Percentiles rank a stretch among this genome's conserved stretches.
Evolutionary conservation across 1,284 basidiomycete species (phyloP).

Genomic region (Pulchroboletus neoregius): DNA sequence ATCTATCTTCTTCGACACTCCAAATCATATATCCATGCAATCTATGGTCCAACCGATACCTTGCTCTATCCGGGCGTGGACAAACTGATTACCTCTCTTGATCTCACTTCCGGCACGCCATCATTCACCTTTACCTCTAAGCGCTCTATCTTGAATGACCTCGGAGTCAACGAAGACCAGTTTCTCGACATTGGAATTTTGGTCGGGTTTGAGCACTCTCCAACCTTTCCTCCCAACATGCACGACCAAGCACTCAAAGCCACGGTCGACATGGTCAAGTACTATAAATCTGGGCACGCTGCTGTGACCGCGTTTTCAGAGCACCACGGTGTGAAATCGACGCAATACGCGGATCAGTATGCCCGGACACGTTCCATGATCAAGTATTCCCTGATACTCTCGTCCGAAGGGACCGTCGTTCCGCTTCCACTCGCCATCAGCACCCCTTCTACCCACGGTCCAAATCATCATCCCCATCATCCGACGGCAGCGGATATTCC

Average conservation of each 20-base stretch:
- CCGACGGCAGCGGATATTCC: conserved; percentile 86
- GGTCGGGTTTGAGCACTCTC: conserved; percentile 84
- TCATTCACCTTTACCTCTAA: conserved; percentile 89
- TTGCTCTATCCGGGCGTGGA: conserved; percentile 90
- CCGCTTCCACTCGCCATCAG: conserved; percentile 83
- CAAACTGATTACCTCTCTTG: conserved; percentile 85
- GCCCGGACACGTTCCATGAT: conserved; percentile 90
- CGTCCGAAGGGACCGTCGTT: conserved; percentile 84
- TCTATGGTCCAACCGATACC: conserved; percentile 88
- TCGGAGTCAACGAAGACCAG: conserved; percentile 82
- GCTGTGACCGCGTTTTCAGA: conserved; percentile 77
- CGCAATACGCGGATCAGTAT: conserved; percentile 83
- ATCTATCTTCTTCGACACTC: conserved; percentile 92
- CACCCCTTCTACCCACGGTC: conserved; percentile 45
- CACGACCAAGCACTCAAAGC: conserved; percentile 79
- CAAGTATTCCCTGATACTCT: conserved; percentile 88
- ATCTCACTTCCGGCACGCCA: conserved; percentile 62
- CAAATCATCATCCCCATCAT: conserved; percentile 59
- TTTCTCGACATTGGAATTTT: conserved; percentile 94
- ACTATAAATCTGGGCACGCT: conserved; percentile 82
- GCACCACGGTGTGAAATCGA: conserved; percentile 72
- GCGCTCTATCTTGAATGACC: conserved; percentile 68
- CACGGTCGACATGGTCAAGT: conserved; percentile 85
- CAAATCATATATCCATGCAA: conserved; percentile 92
- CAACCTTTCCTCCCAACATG: conserved; percentile 81